Base-by-base conservation (phyloP, 371 early-diverging fungal genomes). In the Paraphysoderma sedebokerense region DNA sequence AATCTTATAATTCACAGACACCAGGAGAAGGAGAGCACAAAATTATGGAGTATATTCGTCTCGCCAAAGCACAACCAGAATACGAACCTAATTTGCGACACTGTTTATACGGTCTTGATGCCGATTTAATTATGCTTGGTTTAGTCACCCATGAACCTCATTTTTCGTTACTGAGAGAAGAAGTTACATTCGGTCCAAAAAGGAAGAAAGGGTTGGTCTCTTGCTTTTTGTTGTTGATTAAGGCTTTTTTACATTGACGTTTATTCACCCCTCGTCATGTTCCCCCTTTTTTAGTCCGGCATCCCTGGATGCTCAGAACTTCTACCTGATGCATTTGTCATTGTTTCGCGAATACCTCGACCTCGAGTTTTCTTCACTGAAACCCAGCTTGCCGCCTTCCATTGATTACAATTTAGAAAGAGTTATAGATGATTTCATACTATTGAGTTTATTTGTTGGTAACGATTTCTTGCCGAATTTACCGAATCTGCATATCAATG, bases 111-210 rank as follows among this genome's bases (percentile, higher is more conserved):
- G 95, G 97, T 13, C 73, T 98, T 42, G 99, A 99, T 67, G 99
- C 98, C 17, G 99, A 99, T 70, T 70, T 99, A 35, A 88, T 99
- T 49, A 95, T 99, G 87, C 72, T 99, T 12, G 96, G 97, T 4
- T 64, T 98, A 44, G 59, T 93, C 36, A 82, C 85, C 40, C 95
- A 96, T 60, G 95, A 96, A 57, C 88, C 92, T 20, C 92, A 97
- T 59, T 87, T 98, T 58, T 76, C 85, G 39, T 72, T 99, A 27
- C 66, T 99, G 54, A 77, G 99, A 52, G 98, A 98, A 63, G 96
- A 98, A 57, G 88, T 96, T 49, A 62, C 66, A 32, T 60, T 54
- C n/a, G 49, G 46, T n/a, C 48, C 52, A 29, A 41, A 52, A 11
- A 51, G 56, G 24, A 13, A 3, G 20, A 5, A 7, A 7, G 45